Conservation (phyloP, 306 rosid species). For the Vigna mungo region DNA sequence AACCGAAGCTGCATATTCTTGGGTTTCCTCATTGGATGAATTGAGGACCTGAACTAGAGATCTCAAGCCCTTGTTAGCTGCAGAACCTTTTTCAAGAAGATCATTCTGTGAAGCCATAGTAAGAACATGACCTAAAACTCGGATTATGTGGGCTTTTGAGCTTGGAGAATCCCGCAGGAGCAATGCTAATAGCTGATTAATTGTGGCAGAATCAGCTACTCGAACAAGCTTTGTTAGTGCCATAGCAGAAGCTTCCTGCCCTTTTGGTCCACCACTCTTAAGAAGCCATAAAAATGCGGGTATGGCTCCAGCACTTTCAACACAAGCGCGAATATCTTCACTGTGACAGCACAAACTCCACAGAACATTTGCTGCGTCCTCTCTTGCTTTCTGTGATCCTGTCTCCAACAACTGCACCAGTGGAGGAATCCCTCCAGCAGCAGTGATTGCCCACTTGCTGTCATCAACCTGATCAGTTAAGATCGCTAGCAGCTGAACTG, state of each 20-base stretch:
- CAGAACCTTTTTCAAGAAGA: constrained; percentile 80
- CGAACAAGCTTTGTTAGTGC: constrained; percentile 86
- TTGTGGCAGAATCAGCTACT: constrained; percentile 90
- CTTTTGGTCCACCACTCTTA: constrained; percentile 83
- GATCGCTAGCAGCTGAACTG: constrained; percentile 85
- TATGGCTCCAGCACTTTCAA: constrained; percentile 57
- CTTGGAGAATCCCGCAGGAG: constrained; percentile 83
- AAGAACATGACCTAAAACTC: constrained; percentile 88
- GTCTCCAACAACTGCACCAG: constrained; percentile 92
- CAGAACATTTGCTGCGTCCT: constrained; percentile 91
- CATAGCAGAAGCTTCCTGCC: constrained; percentile 91
- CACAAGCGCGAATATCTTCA: constrained; percentile 90
- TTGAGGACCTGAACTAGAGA: constrained; percentile 88
- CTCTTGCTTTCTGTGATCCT: constrained; percentile 92
- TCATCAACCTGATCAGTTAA: constrained; percentile 90
- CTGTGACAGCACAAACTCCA: constrained; percentile 96
- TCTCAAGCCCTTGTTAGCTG: constrained; percentile 82
- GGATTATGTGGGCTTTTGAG: constrained; percentile 78
- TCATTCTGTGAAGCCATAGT: constrained; percentile 74
- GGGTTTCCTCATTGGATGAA: constrained; percentile 85
- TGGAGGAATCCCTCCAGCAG: constrained; percentile 98
- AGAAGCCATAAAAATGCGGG: constrained; percentile 93
- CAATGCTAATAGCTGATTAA: constrained; percentile 87
- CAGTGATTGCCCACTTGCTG: constrained; percentile 99
- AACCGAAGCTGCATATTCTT: constrained; percentile 85